A percentile compares a stretch with the other conserved stretches of the same genome.
Evolutionary conservation across 768 basidiomycete species (phyloP).

Genomic region (Mycena chlorophos): DNA sequence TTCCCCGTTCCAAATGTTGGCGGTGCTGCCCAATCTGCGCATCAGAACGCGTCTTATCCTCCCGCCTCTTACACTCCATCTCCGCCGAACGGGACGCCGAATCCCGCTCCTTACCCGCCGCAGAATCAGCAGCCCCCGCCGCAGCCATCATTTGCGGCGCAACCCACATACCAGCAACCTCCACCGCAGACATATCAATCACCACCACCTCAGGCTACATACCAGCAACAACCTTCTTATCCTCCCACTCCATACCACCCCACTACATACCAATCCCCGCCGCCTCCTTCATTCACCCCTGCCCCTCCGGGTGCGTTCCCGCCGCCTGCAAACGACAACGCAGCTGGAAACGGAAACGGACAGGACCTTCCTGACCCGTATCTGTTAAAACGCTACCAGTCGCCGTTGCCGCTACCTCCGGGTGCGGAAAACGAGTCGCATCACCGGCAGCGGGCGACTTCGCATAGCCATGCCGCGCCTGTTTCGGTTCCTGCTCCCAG

Average conservation of each 20-base stretch:
- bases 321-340: slow-evolving; percentile 26
- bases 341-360: too few species aligned
- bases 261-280: slow-evolving; percentile 16
- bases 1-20: slow-evolving; percentile 34
- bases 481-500: too few species aligned
- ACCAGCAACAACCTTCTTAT: slow-evolving; percentile 13
- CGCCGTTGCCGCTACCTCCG: slow-evolving; percentile 57
- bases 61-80: slow-evolving; percentile 5
- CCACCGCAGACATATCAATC: slow-evolving; percentile 5
- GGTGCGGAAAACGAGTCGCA: slow-evolving; percentile 24
- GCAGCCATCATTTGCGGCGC: slow-evolving; percentile 14
- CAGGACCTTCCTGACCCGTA: slow-evolving; percentile 43
- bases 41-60: slow-evolving; percentile 7
- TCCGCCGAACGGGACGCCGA: slow-evolving; percentile 2
- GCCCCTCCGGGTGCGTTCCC: slow-evolving; percentile 3
- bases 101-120: slow-evolving; percentile 6
- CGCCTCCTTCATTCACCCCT: slow-evolving; percentile 20
- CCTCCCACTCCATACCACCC: slow-evolving; percentile 24
- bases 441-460: slow-evolving; percentile 19
- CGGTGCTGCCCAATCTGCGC: slow-evolving; percentile 11
- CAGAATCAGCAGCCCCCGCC: background rate
- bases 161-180: slow-evolving; percentile 14
- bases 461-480: slow-evolving; percentile 13
- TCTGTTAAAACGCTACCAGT: slow-evolving; percentile 48
- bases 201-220: slow-evolving; percentile 6